Base-by-base conservation (phyloP, 768 basidiomycete genomes). In the Hebeloma cylindrosporum region DNA sequence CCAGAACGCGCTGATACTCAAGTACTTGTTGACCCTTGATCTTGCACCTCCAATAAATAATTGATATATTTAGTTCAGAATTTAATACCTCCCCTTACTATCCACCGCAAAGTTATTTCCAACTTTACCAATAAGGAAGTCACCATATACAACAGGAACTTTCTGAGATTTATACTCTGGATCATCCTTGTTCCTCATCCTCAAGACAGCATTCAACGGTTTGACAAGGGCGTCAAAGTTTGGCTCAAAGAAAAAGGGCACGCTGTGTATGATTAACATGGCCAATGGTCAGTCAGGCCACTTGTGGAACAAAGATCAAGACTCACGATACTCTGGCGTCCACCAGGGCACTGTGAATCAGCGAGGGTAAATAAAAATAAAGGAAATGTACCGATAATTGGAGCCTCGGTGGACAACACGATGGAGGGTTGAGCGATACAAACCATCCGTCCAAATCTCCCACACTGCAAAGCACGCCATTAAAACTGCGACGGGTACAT, bases 231-330 rank as follows among this genome's bases (percentile, higher is more conserved):
- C 87, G 47, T 82, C 70, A 56, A 90, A 92, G 45, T 88, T 90
- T 0, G 93, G 93, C 62, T 95, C 93, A 51, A 88, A 95, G 74
- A 96, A 96, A 68, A 95, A 95, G 0, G 93, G 93, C 14, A 94
- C 75, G 7, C 88, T 91, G 45, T 0, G n/a, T n/a, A n/a, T n/a
- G 36, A 44, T 34, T 18, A 31, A 22, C 13, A n/a, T n/a, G n/a
- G n/a, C n/a, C n/a, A 13, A 43, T 29, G 9, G 32, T 51, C n/a
- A 57, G 26, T 23, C 40, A 11, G 17, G 48, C 27, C 2, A 11
- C 29, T 21, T 6, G 18, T 21, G 7, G 26, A 40, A 36, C 18
- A 35, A 32, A 20, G 38, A 33, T 20, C 7, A 10, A 36, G 20
- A 67, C 88, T 53, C 64, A 90, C 82, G 89, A 92, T 29, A 93